These are phyloP conservation scores for Cordyceps pruinosa DNA, from an alignment of 2,329 filamentous ascomycete genomes.

Conservation along the genomic window DNA sequence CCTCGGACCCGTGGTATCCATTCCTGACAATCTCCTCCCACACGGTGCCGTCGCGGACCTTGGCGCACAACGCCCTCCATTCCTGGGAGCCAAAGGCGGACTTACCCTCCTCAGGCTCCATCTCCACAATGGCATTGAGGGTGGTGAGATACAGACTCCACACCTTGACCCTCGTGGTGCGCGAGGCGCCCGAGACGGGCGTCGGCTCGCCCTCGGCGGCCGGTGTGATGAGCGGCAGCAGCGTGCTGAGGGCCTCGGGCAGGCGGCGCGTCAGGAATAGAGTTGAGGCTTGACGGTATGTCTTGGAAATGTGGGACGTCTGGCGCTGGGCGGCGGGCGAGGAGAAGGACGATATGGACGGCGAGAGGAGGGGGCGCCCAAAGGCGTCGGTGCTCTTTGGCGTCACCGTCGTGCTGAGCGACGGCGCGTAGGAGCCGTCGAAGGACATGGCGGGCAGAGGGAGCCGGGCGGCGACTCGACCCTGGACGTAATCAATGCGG, in stretches of 20 bases:
- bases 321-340: conserved; percentile 55
- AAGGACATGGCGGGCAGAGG: conserved; percentile 31
- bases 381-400: conserved; percentile 33
- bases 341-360: conserved; percentile 63
- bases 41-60: conserved; percentile 81
- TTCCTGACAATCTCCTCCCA: conserved; percentile 89
- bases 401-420: conserved; percentile 37
- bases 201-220: conserved; percentile 50
- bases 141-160: conserved; percentile 97
- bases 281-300: conserved; percentile 88
- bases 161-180: conserved; percentile 82
- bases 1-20: conserved; percentile 83
- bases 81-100: conserved; percentile 76
- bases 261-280: conserved; percentile 91
- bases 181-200: conserved; percentile 72
- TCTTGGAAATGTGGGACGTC: conserved; percentile 74
- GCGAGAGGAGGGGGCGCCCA: conserved; percentile 48
- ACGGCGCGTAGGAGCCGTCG: conserved; percentile 33
- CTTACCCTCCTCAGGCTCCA: conserved; percentile 86
- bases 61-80: conserved; percentile 75
- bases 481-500: neutral
- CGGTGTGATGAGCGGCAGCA: conserved; percentile 73
- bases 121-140: conserved; percentile 81
- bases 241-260: conserved; percentile 78
- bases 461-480: neutral